A percentile compares a stretch with the other conserved stretches of the same genome.
Conservation (phyloP, 257 asterid species). For the Forsythia suspensa region DNA sequence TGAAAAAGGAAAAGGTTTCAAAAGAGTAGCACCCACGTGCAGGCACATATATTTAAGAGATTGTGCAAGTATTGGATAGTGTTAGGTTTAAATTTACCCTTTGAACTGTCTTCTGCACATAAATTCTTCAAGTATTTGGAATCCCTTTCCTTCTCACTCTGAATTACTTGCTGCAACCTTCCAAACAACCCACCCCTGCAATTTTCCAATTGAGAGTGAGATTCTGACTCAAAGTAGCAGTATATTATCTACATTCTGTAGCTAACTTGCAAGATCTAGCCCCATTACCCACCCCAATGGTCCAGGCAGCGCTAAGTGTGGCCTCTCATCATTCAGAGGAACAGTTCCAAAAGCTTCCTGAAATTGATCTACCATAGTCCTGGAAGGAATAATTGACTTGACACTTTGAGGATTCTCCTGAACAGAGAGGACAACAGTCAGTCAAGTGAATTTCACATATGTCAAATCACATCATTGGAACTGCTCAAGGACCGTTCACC, state of each 20-base stretch:
- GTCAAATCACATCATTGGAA: conserved; percentile 19
- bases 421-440: conserved; percentile 26
- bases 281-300: conserved; percentile 51
- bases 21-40: conserved; percentile 15
- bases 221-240: conserved; percentile 14
- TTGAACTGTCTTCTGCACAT: conserved; percentile 29
- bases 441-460: conserved; percentile 18
- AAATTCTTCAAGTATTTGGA: conserved; percentile 40
- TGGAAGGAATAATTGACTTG: conserved; percentile 38
- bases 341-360: conserved; percentile 67
- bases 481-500: conserved; percentile 22
- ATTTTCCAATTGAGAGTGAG: not conserved
- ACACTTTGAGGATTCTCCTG: conserved; percentile 50
- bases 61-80: not conserved
- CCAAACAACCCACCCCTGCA: conserved; percentile 51
- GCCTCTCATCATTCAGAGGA: conserved; percentile 32
- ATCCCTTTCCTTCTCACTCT: conserved; percentile 69
- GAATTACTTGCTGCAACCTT: conserved; percentile 69
- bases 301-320: conserved; percentile 32
- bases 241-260: conserved; percentile 14
- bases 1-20: conserved; percentile 24
- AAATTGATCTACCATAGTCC: conserved; percentile 76
- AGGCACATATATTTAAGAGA: conserved; percentile 3
- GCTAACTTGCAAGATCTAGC: conserved; percentile 21
- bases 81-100: conserved; percentile 40